Evolutionary conservation across 2,329 filamentous ascomycete genomes (phyloP), one percentile per base, ranked within the genome.

Genomic region (Trichoderma sp.): DNA sequence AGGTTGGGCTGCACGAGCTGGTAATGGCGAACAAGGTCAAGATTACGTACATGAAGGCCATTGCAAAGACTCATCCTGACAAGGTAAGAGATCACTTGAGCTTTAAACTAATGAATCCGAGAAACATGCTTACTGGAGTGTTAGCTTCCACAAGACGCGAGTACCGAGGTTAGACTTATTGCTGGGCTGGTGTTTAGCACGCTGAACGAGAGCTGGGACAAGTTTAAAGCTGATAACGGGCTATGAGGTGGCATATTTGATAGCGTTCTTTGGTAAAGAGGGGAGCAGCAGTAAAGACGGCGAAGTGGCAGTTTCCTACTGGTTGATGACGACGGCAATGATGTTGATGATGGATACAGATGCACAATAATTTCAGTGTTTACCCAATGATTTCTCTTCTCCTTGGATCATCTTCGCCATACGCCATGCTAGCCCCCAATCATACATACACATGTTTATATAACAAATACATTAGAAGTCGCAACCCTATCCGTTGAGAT

Each of bases 11-110:
- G 89, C 92, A 95, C 75, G 96, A 99, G 83, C 82, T 99, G 76
- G 92, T 99, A 67, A 88, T 97, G 87, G 91, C 94, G 39, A 94
- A 93, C 76, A 97, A 95, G 86, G 96, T 98, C 81, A 99, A 99
- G 88, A 92, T 99, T 75, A 87, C 93, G 73, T 99, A 99, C 80
- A 98, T 99, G 96, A 98, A 97, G 88, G 96, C 95, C 6, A 98
- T 99, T 87, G 93, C 92, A 12, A 98, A 98, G 86, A 96, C 96
- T 76, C 96, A 99, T 86, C 96, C 96, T 73, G 96, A 99, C 82
- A 99, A 99, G 92, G 96, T 98, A 34, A 72, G 72, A n/a, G 2
- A 47, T 21, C 21, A n/a, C 3, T 21, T 34, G 39, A 34, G 5
- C 8, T 36, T 30, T 24, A 21, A 14, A 9, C 5, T 0, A 24